Conservation (phyloP, 345 rosid species). For the Gossypium australe region DNA sequence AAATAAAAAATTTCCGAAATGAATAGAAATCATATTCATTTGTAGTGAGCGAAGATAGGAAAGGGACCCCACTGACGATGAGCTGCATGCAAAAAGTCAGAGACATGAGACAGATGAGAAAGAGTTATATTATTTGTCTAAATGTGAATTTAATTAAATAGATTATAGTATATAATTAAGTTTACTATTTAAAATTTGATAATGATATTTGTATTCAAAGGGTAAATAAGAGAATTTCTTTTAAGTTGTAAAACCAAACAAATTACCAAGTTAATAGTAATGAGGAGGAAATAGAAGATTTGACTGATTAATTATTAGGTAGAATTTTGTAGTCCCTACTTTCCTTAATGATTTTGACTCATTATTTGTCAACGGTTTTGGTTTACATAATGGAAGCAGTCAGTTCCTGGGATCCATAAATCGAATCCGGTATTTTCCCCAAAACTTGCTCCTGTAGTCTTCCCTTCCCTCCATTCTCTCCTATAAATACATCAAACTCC, state of each 20-base stretch:
- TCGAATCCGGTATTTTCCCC: conserved; percentile 8
- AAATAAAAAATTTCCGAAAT: neutral
- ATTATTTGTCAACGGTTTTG: conserved; percentile 22
- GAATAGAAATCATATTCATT: neutral
- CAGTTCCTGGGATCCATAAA: conserved; percentile 16
- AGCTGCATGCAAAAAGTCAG: conserved; percentile 24
- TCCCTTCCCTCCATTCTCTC: neutral
- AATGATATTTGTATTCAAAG: too few relatives aligned
- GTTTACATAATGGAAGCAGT: conserved; percentile 6
- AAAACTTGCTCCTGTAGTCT: conserved; percentile 18
- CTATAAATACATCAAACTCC: conserved; percentile 23
- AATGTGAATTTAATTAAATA: too few relatives aligned
- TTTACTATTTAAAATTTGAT: too few relatives aligned
- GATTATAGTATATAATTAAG: too few relatives aligned
- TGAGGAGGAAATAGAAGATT: neutral
- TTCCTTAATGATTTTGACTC: conserved; percentile 11
- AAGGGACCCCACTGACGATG: conserved; percentile 7
- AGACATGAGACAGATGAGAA: neutral
- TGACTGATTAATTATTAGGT: too few relatives aligned
- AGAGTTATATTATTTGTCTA: too few relatives aligned
- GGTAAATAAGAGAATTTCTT: too few relatives aligned
- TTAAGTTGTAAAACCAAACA: neutral
- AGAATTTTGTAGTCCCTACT: neutral
- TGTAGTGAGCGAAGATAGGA: neutral
- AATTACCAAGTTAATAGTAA: too few relatives aligned